These are phyloP conservation scores for Lodderomyces pseudojiufengensis DNA, from an alignment of 1,139 yeast species.

Conservation along the genomic window DNA sequence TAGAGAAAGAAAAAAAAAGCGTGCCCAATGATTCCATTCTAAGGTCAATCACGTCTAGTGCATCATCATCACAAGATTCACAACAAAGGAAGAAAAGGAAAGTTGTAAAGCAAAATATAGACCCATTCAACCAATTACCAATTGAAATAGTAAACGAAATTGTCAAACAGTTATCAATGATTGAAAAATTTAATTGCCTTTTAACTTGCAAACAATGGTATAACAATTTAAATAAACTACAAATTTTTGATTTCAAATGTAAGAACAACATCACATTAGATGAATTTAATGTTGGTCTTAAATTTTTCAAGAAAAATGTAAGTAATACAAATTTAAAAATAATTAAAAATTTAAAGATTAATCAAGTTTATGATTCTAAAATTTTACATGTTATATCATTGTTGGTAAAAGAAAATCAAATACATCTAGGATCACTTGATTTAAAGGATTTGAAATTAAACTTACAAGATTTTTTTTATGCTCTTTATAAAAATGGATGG, in stretches of 20 bases:
- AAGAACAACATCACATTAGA: slow-evolving; percentile 23
- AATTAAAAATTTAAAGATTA: slow-evolving; percentile 21
- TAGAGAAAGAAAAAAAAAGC: slow-evolving; percentile 7
- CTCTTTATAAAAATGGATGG: slow-evolving; percentile 28
- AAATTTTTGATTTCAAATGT: slow-evolving; percentile 25
- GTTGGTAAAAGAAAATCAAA: slow-evolving; percentile 19
- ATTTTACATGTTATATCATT: slow-evolving; percentile 24
- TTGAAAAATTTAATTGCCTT: slow-evolving; percentile 24
- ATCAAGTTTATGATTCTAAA: slow-evolving; percentile 21
- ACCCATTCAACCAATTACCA: slow-evolving; percentile 30
- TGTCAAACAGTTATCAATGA: slow-evolving; percentile 22
- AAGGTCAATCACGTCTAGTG: too few species aligned
- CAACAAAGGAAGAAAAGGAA: slow-evolving; percentile 6
- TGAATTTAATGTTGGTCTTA: slow-evolving; percentile 31
- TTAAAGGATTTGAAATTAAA: slow-evolving; percentile 23
- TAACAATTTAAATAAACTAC: slow-evolving; percentile 19
- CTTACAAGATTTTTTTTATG: slow-evolving; percentile 24
- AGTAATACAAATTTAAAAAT: slow-evolving; percentile 16
- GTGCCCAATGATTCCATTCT: too few species aligned
- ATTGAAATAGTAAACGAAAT: slow-evolving; percentile 28
- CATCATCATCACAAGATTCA: neutral
- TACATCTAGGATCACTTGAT: slow-evolving; percentile 19
- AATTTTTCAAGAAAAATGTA: slow-evolving; percentile 23
- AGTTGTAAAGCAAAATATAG: slow-evolving; percentile 12
- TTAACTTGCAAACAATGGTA: slow-evolving; percentile 36